These are phyloP conservation scores for Colletotrichum sp. DNA, from an alignment of 2,329 filamentous ascomycete genomes.

Conservation along the genomic window DNA sequence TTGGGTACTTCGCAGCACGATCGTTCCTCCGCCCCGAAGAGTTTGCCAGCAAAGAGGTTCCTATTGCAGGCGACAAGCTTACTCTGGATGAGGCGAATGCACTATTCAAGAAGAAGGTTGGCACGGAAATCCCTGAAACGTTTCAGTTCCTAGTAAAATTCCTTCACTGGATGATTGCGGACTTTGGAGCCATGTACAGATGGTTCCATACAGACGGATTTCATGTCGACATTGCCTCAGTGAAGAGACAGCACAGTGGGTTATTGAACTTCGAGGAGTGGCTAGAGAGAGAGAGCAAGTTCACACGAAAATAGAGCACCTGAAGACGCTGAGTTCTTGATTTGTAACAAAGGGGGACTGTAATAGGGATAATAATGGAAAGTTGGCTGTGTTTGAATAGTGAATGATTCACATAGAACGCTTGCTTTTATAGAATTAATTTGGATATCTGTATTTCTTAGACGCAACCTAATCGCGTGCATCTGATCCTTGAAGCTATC, in stretches of 20 bases:
- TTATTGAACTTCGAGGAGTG: not conserved
- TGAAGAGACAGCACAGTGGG: not conserved
- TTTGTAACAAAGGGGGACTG: not conserved
- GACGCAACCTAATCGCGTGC: not conserved
- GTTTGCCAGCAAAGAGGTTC: conserved; percentile 33
- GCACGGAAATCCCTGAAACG: not conserved
- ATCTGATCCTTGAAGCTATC: not conserved
- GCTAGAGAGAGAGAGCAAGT: not conserved
- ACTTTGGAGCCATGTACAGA: not conserved
- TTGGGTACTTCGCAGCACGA: conserved; percentile 48
- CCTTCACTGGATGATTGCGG: not conserved
- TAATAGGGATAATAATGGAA: not conserved
- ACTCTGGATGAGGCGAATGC: conserved; percentile 29
- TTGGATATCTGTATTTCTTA: not conserved
- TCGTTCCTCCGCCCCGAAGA: conserved; percentile 41
- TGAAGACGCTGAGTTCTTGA: fast-evolving
- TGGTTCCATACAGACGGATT: not conserved
- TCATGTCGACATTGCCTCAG: not conserved
- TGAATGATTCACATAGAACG: not conserved
- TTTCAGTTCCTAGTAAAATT: not conserved
- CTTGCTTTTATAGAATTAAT: not conserved
- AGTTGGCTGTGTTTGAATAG: not conserved
- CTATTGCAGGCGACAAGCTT: conserved; percentile 50
- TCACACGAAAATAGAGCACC: not conserved
- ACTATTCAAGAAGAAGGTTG: not conserved